These are phyloP conservation scores for Sporothrix mexicana DNA, from an alignment of 2,329 filamentous ascomycete genomes.

Conservation along the genomic window DNA sequence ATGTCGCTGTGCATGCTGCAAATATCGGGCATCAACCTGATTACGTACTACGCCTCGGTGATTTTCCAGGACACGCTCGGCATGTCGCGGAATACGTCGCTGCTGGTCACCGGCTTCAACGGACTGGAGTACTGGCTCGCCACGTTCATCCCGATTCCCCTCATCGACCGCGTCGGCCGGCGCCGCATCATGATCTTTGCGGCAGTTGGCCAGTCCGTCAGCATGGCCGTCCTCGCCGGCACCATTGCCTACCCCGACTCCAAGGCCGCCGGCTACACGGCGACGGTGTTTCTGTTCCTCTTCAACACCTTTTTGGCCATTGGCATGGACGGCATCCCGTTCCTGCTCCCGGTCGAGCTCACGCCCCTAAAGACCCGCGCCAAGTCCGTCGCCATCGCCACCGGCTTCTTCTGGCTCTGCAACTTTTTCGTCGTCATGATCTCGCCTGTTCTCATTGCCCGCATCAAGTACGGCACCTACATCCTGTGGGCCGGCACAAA, in stretches of 20 bases:
- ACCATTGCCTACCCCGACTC: slow-evolving; percentile 39
- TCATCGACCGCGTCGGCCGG: slow-evolving; percentile 70
- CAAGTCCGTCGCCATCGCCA: slow-evolving; percentile 36
- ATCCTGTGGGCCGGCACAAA: slow-evolving; percentile 58
- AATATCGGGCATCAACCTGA: slow-evolving; percentile 48
- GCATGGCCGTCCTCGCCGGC: slow-evolving; percentile 69
- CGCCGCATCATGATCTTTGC: slow-evolving; percentile 72
- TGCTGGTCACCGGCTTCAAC: slow-evolving; percentile 29
- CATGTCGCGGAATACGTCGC: slow-evolving; percentile 23
- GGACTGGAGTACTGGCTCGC: slow-evolving; percentile 30
- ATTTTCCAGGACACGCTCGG: slow-evolving; percentile 32
- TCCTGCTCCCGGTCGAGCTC: slow-evolving; percentile 45
- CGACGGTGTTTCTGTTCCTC: slow-evolving; percentile 63
- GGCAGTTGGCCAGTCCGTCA: slow-evolving; percentile 69
- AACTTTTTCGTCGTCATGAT: slow-evolving; percentile 46
- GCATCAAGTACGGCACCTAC: slow-evolving; percentile 58
- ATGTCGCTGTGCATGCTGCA: slow-evolving; percentile 39
- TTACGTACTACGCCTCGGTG: slow-evolving; percentile 17
- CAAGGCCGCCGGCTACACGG: slow-evolving; percentile 63
- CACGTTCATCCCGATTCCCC: slow-evolving; percentile 29
- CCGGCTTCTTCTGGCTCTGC: slow-evolving; percentile 28
- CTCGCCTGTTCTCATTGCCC: slow-evolving; percentile 48
- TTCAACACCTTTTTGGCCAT: slow-evolving; percentile 39
- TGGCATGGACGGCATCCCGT: slow-evolving; percentile 48
- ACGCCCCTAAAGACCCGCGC: slow-evolving; percentile 5